These are phyloP conservation scores for Aspergillus proliferans DNA, from an alignment of 2,329 filamentous ascomycete genomes.

Conservation along the genomic window DNA sequence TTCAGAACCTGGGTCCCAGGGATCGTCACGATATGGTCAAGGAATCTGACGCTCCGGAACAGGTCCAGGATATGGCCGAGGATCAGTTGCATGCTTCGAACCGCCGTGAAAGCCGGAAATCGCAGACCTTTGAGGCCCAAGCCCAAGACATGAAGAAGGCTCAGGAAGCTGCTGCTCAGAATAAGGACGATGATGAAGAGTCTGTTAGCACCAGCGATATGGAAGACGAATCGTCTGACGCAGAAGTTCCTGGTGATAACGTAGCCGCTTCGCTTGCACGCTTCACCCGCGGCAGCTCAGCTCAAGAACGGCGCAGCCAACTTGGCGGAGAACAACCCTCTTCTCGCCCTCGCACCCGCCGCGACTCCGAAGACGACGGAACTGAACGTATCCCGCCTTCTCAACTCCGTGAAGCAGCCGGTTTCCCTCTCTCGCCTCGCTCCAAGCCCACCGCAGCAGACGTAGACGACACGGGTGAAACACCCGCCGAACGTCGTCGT, in stretches of 20 bases:
- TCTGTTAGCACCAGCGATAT: constrained; percentile 9
- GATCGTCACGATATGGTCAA: constrained; percentile 44
- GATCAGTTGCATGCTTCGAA: constrained; percentile 24
- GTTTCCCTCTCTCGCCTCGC: constrained; percentile 19
- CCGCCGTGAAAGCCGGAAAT: constrained; percentile 19
- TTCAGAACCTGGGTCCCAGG: constrained; percentile 56
- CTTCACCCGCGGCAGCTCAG: constrained; percentile 30
- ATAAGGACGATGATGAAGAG: constrained; percentile 12
- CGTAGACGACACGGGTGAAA: constrained; percentile 36
- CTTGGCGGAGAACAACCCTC: constrained; percentile 23
- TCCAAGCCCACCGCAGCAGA: constrained; percentile 10
- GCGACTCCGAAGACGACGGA: constrained; percentile 39
- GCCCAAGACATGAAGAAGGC: constrained; percentile 10
- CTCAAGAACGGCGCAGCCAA: constrained; percentile 34
- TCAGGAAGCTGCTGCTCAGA: neutral
- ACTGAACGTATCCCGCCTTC: constrained; percentile 38
- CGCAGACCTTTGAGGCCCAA: constrained; percentile 10
- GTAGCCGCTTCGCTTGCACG: constrained; percentile 33
- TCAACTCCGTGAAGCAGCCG: constrained; percentile 27
- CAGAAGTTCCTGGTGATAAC: constrained; percentile 25
- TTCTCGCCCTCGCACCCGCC: constrained; percentile 16
- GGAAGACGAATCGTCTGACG: constrained; percentile 15
- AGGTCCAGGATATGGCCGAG: constrained; percentile 33
- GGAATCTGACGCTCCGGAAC: constrained; percentile 35
- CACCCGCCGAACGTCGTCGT: constrained; percentile 41